Evolutionary conservation across 129 eudicot species (phyloP).

Genomic region (Flaveria sonorensis): DNA sequence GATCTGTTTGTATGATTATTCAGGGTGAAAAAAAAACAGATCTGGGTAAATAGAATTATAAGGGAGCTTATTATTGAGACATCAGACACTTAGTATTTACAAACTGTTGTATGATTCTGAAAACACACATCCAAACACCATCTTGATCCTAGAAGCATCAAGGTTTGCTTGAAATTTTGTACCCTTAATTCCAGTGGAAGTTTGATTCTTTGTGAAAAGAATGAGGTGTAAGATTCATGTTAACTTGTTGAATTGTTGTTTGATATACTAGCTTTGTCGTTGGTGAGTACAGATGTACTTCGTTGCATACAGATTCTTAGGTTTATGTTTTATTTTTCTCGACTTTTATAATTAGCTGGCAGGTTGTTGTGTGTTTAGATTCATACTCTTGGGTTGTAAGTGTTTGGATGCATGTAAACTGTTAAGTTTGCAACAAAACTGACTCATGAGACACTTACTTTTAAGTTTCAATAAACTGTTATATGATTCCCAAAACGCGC

Average conservation of each 20-base stretch:
- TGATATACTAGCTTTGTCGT: background rate
- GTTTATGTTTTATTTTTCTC: background rate
- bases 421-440: background rate
- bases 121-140: too few relatives aligned
- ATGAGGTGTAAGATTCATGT: background rate
- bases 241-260: background rate
- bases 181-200: too few relatives aligned
- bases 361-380: background rate
- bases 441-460: too few relatives aligned
- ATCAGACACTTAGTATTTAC: background rate
- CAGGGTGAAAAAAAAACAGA: background rate
- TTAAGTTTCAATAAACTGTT: too few relatives aligned
- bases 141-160: too few relatives aligned
- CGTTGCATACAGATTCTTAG: background rate
- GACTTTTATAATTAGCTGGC: background rate
- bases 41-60: background rate
- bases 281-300: background rate
- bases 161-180: too few relatives aligned
- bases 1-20: background rate
- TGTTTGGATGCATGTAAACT: background rate
- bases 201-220: too few relatives aligned
- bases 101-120: too few relatives aligned
- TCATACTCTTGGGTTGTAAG: background rate
- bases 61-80: background rate
- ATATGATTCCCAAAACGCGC: too few relatives aligned